These are phyloP conservation scores for Thyridium curvatum DNA, from an alignment of 2,329 filamentous ascomycete genomes.

Conservation along the genomic window DNA sequence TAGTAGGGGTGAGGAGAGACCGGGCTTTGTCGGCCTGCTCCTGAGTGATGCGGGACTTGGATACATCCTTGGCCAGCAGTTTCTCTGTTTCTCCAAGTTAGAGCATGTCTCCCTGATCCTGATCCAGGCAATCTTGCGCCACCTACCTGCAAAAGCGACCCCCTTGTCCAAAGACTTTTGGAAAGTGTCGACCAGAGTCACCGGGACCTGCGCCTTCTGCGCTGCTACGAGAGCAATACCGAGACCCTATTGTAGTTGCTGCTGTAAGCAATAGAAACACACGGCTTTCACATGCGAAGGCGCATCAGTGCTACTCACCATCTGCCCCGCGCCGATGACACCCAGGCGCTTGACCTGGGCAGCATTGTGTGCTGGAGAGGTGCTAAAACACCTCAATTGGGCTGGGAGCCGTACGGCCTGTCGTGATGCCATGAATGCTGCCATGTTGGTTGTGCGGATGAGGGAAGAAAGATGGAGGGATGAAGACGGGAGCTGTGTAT, in stretches of 20 bases:
- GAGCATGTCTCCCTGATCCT: no score
- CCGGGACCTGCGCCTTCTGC: constrained; percentile 73
- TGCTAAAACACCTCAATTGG: constrained; percentile 60
- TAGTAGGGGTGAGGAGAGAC: constrained; percentile 62
- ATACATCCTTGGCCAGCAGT: constrained; percentile 85
- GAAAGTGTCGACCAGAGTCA: constrained; percentile 79
- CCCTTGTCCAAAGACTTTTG: constrained; percentile 84
- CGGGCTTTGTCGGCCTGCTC: constrained; percentile 71
- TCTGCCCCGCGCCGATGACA: constrained; percentile 91
- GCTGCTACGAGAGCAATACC: constrained; percentile 95
- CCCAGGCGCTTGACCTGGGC: constrained; percentile 81
- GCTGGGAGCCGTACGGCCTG: constrained; percentile 23
- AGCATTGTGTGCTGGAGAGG: constrained; percentile 50
- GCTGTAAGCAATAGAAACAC: constrained; percentile 11
- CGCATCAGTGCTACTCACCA: constrained; percentile 52
- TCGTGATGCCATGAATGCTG: constrained; percentile 9
- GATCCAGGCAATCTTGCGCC: no score
- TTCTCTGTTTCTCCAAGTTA: constrained; percentile 73
- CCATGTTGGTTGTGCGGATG: constrained; percentile 6
- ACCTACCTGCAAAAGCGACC: constrained; percentile 75
- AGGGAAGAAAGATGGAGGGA: no score
- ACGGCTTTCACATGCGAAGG: constrained; percentile 27
- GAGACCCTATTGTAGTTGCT: constrained; percentile 57
- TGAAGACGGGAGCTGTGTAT: no score
- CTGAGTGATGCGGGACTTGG: constrained; percentile 79